Evolutionary conservation across 257 asterid species (phyloP), one percentile per base, ranked within the genome.

Genomic region (Ehretia macrophylla): DNA sequence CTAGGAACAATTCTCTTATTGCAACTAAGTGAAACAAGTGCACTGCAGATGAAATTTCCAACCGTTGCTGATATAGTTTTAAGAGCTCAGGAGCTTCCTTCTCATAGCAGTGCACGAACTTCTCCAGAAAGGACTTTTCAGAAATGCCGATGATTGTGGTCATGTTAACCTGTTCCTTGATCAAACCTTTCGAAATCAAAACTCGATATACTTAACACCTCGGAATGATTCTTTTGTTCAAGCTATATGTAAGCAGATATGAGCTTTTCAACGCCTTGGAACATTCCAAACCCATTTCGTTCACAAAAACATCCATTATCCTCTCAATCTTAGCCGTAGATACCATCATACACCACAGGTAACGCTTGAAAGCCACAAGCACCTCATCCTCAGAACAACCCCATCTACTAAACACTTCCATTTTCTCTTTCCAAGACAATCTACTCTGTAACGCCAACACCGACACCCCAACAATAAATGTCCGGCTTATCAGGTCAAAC

Each of bases 141-240:
- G 64, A 2, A 22, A 21, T 13, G 3, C 5, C 0, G 14, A 67
- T 35, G 37, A 49, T 21, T 2, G 17, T 5, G 11, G 8, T 5
- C 48, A 67, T n/a, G 67, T 58, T 37, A 20, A 22, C 32, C 9
- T 63, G 64, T 10, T 67, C 56, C 58, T 42, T 4, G 58, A 55
- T 58, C 66, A 66, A 55, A 56, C 83, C 77, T 63, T 69, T 68
- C 51, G 35, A 61, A 10, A 17, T 18, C 75, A 79, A 63, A 58
- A 39, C 56, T 17, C 39, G 51, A 68, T 63, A 59, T 32, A 79
- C 74, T 0, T 69, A 63, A 70, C 70, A 79, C 67, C 72, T 67
- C 0, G 70, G 70, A n/a, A 59, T 12, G 38, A 59, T 59, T 42
- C 23, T 67, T 45, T 32, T 59, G 16, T 67, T 21, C 60, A 67